Base-by-base conservation (phyloP, 805 yeast genomes). In the Yarrowia alimentaria region DNA sequence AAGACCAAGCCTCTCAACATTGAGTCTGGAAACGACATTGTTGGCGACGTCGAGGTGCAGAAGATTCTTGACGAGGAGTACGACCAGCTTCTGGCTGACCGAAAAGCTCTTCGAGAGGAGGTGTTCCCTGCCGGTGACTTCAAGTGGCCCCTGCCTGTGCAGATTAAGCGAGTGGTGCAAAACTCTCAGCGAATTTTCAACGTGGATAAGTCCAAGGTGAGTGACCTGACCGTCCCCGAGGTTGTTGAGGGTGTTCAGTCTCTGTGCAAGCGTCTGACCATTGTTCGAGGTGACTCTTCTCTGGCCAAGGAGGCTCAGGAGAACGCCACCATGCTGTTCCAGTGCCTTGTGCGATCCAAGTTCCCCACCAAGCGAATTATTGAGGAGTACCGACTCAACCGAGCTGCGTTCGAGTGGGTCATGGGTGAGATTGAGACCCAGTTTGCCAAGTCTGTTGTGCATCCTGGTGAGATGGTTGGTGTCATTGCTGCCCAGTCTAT, bases 401-500 rank as follows among this genome's bases (percentile, higher is more conserved):
- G 79, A 60, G 80, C 79, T 54, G 93, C 99, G 0, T 93, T 93
- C 64, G 89, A 90, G 58, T 93, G 99, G 99, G 95, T 88, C 38
- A 58, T 89, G 55, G 97, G 96, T 65, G 95, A 91, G 65, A 79
- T 93, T 57, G 96, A 90, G 64, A 79, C 93, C 24, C 96, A 90
- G 68, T 93, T 91, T 72, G 88, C 88, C 58, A 85, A 83, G 68
- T 90, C 98, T 6, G 74, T 93, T 60, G 83, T 93, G 50, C 80
- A 88, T 61, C 98, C 99, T 4, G 99, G 99, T 65, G 99, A 93
- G 68, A 82, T 96, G 56, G 99, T 93, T 51, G 99, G 99, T 70
- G 90, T 93, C 63, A 82, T 94, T 69, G 99, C 99, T 11, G 85
- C 97, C 17, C 98, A 93, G 72, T 88, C 97, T 51, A 83, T 93